Evolutionary conservation across 331 rosid genomes (phyloP).

Genomic region (Cydonia oblonga): DNA sequence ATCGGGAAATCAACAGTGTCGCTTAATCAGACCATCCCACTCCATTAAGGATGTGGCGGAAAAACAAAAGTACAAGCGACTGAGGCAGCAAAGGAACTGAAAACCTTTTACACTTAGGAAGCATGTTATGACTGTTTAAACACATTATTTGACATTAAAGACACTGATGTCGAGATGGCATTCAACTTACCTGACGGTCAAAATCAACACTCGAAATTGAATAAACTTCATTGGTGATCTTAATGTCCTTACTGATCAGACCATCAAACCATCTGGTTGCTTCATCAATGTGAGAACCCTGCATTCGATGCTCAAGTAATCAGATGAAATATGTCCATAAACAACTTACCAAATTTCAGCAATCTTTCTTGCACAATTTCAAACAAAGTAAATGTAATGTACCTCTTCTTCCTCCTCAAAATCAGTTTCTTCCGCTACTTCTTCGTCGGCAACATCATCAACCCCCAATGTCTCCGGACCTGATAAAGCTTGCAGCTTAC

Average conservation of each 20-base stretch:
- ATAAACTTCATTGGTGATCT: conserved; percentile 71
- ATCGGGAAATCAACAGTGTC: not conserved
- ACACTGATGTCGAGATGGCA: not conserved
- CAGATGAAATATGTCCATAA: not conserved
- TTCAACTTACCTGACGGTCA: conserved; percentile 70
- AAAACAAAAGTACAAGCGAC: not conserved
- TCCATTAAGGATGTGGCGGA: not conserved
- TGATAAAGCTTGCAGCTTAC: conserved; percentile 48
- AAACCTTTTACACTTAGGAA: not conserved
- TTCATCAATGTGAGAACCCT: conserved; percentile 39
- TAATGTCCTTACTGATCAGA: conserved; percentile 46
- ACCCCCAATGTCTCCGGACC: conserved; percentile 19
- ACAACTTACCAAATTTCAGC: not conserved
- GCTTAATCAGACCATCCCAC: not conserved
- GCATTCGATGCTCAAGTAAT: conserved; percentile 9
- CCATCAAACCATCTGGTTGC: conserved; percentile 79
- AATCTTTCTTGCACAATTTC: not conserved
- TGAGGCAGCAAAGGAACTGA: not conserved
- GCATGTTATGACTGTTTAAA: not conserved
- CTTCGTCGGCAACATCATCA: conserved; percentile 30
- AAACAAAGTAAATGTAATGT: not conserved
- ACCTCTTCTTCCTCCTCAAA: conserved; percentile 51
- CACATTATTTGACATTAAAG: not conserved
- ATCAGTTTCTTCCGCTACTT: conserved; percentile 26
- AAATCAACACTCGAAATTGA: conserved; percentile 68